Percentiles rank a stretch among this genome's conserved stretches.
These are phyloP conservation scores for Ustilago shanxiensis DNA, from an alignment of 1,284 basidiomycete species.

Conservation along the genomic window DNA sequence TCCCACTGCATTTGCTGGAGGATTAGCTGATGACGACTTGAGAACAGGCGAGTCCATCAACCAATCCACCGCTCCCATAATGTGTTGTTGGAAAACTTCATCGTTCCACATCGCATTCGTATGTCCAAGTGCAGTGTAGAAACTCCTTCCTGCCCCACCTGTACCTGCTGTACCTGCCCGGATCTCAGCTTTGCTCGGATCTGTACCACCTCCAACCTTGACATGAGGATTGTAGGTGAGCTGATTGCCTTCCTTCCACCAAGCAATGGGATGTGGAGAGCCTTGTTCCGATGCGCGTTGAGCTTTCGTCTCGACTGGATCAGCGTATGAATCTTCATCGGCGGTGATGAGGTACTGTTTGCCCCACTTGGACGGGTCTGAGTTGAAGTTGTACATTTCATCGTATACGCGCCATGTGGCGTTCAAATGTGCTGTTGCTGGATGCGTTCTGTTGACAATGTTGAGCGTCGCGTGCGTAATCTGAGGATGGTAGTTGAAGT, in stretches of 20 bases:
- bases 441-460: slow-evolving; percentile 53
- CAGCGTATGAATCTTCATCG: slow-evolving; percentile 47
- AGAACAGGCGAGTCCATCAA: slow-evolving; percentile 54
- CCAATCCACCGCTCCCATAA: slow-evolving; percentile 57
- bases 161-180: slow-evolving; percentile 43
- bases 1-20: slow-evolving; percentile 26
- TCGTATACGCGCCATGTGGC: slow-evolving; percentile 56
- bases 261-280: slow-evolving; percentile 58
- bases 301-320: slow-evolving; percentile 38
- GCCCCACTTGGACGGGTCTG: slow-evolving; percentile 47
- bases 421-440: slow-evolving; percentile 50
- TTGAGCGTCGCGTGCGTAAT: slow-evolving; percentile 45
- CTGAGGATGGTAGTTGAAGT: slow-evolving; percentile 60
- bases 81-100: slow-evolving; percentile 50
- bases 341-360: slow-evolving; percentile 57
- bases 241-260: slow-evolving; percentile 61
- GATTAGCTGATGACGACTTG: slow-evolving; percentile 24
- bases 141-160: slow-evolving; percentile 54
- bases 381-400: slow-evolving; percentile 63
- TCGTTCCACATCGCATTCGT: slow-evolving; percentile 55
- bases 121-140: slow-evolving; percentile 60
- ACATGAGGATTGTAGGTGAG: slow-evolving; percentile 43
- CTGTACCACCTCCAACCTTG: slow-evolving; percentile 54
- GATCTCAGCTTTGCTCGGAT: slow-evolving; percentile 48
- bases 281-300: slow-evolving; percentile 49